Evolutionary conservation across 345 rosid genomes (phyloP).

Genomic region (Lagerstroemia speciosa): DNA sequence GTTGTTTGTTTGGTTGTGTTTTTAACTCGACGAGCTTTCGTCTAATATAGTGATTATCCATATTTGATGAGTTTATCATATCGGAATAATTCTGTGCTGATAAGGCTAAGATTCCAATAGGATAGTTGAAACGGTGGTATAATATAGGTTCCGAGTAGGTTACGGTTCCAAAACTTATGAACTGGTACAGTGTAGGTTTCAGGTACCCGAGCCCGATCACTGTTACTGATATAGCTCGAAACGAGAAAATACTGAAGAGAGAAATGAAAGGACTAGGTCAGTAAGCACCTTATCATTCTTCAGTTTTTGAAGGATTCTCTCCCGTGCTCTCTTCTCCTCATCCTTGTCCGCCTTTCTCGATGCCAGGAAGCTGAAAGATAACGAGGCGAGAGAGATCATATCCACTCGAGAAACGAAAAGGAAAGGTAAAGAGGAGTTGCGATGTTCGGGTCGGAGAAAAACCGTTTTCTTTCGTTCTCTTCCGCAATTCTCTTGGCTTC

Average conservation of each 20-base stretch:
- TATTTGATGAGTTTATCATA: no score
- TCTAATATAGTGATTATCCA: no score
- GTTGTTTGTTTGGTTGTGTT: no score
- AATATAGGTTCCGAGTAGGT: no score
- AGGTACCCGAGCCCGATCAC: no score
- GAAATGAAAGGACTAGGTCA: neutral
- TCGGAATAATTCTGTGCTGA: no score
- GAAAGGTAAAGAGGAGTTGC: neutral
- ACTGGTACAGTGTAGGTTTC: no score
- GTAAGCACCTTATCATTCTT: conserved; percentile 63
- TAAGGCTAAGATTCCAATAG: no score
- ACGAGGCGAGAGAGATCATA: conserved; percentile 3
- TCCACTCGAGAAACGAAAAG: neutral
- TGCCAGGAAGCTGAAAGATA: conserved; percentile 34
- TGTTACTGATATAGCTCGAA: no score
- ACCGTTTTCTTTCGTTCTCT: conserved; percentile 77
- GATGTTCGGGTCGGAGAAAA: conserved; percentile 6
- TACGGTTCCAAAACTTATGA: no score
- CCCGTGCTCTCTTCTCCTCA: conserved; percentile 59
- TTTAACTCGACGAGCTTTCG: no score
- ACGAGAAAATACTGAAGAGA: neutral
- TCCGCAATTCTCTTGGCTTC: conserved; percentile 48
- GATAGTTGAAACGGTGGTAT: no score
- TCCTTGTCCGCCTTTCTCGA: conserved; percentile 52
- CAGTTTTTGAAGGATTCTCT: conserved; percentile 48